Evolutionary conservation across 129 eudicot genomes (phyloP).

Genomic region (Apium graveolens): DNA sequence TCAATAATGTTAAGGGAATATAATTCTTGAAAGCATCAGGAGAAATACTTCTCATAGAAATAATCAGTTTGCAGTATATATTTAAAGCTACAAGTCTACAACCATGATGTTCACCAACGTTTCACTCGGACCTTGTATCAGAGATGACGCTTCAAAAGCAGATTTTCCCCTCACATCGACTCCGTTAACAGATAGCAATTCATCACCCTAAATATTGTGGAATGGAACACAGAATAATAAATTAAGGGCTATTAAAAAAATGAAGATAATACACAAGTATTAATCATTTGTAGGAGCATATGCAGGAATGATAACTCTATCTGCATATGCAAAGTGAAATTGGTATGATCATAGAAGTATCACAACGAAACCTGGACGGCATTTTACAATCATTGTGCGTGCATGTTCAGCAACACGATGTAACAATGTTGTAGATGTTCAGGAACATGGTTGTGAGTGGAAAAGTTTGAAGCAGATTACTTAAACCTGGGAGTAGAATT

Average conservation of each 20-base stretch:
- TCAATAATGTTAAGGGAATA: not conserved
- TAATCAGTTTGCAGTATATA: not conserved
- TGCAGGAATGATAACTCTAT: not conserved
- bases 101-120: constrained; percentile 80
- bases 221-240: not conserved
- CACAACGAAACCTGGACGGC: not conserved
- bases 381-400: not conserved
- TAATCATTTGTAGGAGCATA: not conserved
- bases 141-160: constrained; percentile 82
- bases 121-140: constrained; percentile 83
- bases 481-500: not conserved
- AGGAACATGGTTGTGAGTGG: not conserved
- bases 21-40: not conserved
- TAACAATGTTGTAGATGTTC: not conserved
- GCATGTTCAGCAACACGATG: not conserved
- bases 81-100: constrained; percentile 34
- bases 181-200: constrained; percentile 68
- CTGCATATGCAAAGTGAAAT: not conserved
- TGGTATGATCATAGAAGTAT: not conserved
- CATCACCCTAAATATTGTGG: constrained; percentile 61
- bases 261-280: not conserved
- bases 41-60: not conserved
- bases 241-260: not conserved
- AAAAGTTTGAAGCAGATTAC: not conserved
- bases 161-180: constrained; percentile 82